Evolutionary conservation across 1,284 basidiomycete genomes (phyloP).

Genomic region (Dichomitus squalens): DNA sequence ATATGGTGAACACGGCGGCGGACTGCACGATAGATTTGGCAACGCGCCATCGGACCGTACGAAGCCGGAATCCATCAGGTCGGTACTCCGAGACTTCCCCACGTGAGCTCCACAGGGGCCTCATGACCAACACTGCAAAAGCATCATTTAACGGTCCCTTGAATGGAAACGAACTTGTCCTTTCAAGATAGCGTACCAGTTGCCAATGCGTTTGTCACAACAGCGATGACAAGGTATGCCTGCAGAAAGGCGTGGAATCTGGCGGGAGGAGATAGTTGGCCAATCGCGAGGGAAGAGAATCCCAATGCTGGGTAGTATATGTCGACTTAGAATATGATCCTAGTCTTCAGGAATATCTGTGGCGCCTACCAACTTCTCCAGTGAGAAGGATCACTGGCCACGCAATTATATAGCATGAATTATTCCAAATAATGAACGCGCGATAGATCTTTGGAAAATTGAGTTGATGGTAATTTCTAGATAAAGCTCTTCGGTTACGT

Average conservation of each 20-base stretch:
- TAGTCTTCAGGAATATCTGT: no score
- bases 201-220: conserved; percentile 1
- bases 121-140: conserved; percentile 16
- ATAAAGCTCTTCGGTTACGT: no score
- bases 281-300: neutral
- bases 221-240: conserved; percentile 1
- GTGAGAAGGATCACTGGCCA: neutral
- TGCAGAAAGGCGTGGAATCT: neutral
- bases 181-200: neutral
- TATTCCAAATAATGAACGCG: conserved; percentile 19
- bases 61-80: neutral
- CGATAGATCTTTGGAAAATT: conserved; percentile 12
- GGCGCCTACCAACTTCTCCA: conserved; percentile 7
- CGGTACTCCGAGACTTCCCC: conserved; percentile 3
- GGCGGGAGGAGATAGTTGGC: neutral
- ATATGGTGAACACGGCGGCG: conserved; percentile 19
- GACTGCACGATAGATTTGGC: conserved; percentile 20
- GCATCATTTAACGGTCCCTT: neutral
- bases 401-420: conserved; percentile 8
- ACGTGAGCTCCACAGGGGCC: conserved; percentile 14
- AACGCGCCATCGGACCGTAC: conserved; percentile 15
- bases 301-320: conserved; percentile 2
- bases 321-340: neutral
- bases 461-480: neutral
- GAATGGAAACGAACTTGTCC: neutral